phyloP scores from a whole-genome alignment of 306 rosid species.

The Lupinus albus region DNA sequence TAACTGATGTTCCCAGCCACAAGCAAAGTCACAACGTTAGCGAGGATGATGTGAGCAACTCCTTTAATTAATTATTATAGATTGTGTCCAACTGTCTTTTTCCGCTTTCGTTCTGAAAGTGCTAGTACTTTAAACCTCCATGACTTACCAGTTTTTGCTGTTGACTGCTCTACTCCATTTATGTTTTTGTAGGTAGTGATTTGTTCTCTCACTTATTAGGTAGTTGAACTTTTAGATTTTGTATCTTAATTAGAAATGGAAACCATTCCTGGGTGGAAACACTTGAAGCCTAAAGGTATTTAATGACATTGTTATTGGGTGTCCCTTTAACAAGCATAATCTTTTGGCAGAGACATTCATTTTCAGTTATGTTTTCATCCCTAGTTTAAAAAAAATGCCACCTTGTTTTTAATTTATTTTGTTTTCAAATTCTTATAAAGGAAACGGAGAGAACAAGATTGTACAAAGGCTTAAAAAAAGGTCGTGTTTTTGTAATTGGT shows the following conservation, averaged over 20 bases:
- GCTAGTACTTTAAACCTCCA: slow-evolving; percentile 13
- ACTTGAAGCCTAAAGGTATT: background rate
- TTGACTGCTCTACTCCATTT: slow-evolving; percentile 22
- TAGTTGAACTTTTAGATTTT: background rate
- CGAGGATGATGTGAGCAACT: slow-evolving; percentile 82
- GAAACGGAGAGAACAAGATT: background rate
- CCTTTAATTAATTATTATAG: slow-evolving; percentile 31
- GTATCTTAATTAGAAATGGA: background rate
- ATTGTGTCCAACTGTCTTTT: slow-evolving; percentile 7
- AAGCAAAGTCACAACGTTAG: slow-evolving; percentile 74
- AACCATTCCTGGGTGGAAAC: slow-evolving; percentile 5
- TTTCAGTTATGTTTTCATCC: background rate
- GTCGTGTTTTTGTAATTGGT: background rate
- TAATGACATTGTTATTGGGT: slow-evolving; percentile 4
- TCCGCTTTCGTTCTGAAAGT: slow-evolving; percentile 10
- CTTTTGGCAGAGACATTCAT: background rate
- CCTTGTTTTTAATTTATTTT: too few relatives aligned
- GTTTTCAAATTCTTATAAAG: background rate
- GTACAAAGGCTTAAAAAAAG: background rate
- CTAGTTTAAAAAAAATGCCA: too few relatives aligned
- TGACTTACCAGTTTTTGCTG: background rate
- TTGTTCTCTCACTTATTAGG: slow-evolving; percentile 25
- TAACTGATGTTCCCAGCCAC: slow-evolving; percentile 77
- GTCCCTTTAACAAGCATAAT: slow-evolving; percentile 1
- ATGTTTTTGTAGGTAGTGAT: slow-evolving; percentile 21